Conservation (phyloP, 306 rosid species). For the Crataegus laevigata region DNA sequence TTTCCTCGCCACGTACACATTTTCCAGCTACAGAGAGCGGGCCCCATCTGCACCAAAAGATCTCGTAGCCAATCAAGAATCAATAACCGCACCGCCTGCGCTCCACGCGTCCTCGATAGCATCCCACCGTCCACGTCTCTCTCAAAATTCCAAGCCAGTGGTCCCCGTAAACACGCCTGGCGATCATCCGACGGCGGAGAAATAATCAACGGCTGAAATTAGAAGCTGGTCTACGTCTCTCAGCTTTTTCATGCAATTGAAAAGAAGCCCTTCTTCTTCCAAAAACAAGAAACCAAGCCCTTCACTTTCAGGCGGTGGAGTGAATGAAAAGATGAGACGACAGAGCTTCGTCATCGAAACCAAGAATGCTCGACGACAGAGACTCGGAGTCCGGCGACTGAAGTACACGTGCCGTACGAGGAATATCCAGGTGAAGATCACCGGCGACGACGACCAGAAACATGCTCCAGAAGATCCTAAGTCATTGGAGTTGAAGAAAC, state of each 20-base stretch:
- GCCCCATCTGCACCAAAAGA: conserved; percentile 13
- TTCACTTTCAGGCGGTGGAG: neutral
- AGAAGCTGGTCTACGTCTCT: neutral
- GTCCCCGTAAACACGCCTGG: conserved; percentile 38
- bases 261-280: neutral
- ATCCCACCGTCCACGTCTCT: conserved; percentile 73
- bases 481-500: neutral
- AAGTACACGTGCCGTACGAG: conserved; percentile 39
- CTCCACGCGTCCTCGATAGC: conserved; percentile 32
- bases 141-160: conserved; percentile 23
- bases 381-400: conserved; percentile 35
- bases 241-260: conserved; percentile 17
- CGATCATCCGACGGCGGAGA: conserved; percentile 1
- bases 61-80: conserved; percentile 25
- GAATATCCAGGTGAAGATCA: conserved; percentile 15
- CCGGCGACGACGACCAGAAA: neutral
- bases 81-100: conserved; percentile 8
- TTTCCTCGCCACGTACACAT: conserved; percentile 51
- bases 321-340: conserved; percentile 3
- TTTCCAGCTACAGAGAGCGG: neutral
- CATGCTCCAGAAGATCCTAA: neutral
- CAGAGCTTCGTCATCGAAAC: neutral
- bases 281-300: neutral
- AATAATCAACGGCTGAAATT: conserved; percentile 32
- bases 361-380: conserved; percentile 23